Conservation (phyloP, 805 yeast genomes). For the Yarrowia divulgata region DNA sequence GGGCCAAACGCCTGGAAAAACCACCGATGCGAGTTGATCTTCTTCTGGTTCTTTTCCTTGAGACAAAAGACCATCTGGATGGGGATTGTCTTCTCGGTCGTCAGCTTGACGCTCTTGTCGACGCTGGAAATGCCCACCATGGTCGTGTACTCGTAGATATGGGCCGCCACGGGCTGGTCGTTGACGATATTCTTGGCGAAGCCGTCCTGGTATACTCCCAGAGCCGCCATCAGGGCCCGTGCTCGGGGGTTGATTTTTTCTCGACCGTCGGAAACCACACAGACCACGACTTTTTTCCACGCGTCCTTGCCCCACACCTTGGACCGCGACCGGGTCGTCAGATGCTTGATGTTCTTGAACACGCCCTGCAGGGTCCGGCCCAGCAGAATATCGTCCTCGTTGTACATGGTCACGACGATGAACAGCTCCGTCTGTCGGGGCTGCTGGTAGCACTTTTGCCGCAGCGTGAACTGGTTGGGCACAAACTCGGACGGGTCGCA, state of each 20-base stretch:
- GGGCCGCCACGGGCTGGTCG: constrained; percentile 80
- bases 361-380: constrained; percentile 91
- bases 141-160: constrained; percentile 91
- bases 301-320: constrained; percentile 93
- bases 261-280: constrained; percentile 92
- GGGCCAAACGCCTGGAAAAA: constrained; percentile 92
- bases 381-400: constrained; percentile 81
- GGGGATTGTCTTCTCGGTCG: constrained; percentile 73
- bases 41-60: constrained; percentile 86
- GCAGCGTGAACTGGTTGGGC: constrained; percentile 69
- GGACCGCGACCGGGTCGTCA: constrained; percentile 67
- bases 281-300: constrained; percentile 93
- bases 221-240: constrained; percentile 77
- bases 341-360: constrained; percentile 81
- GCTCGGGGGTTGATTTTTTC: constrained; percentile 80
- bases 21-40: constrained; percentile 97
- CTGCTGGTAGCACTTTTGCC: constrained; percentile 79
- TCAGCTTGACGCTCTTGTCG: constrained; percentile 66
- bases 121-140: constrained; percentile 83
- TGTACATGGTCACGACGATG: constrained; percentile 88
- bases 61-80: constrained; percentile 88
- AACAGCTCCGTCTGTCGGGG: constrained; percentile 86
- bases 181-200: constrained; percentile 92
- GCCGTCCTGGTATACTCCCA: constrained; percentile 95
- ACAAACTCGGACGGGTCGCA: constrained; percentile 82